Percentiles rank a stretch among this genome's conserved stretches.
These are phyloP conservation scores for Austropuccinia psidii DNA, from an alignment of 1,284 basidiomycete species.

Conservation along the genomic window DNA sequence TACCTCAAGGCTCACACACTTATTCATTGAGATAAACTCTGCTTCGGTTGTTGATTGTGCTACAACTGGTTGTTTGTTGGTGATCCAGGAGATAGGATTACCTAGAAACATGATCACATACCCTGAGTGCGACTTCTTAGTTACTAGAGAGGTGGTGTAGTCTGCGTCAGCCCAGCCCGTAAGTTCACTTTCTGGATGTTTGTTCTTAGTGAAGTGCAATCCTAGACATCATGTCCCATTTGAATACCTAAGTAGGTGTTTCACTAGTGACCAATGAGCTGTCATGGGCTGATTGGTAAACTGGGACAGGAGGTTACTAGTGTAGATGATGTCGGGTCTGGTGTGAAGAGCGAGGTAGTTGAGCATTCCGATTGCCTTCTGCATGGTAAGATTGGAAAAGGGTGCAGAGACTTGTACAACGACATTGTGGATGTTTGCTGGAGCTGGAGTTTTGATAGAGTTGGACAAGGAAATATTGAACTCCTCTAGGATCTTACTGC, in stretches of 20 bases:
- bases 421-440: background rate
- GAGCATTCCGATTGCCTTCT: background rate
- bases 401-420: background rate
- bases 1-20: no score
- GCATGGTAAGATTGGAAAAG: background rate
- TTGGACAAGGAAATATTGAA: background rate
- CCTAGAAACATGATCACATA: background rate
- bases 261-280: background rate
- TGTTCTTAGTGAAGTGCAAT: background rate
- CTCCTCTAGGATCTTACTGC: background rate
- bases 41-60: conserved; percentile 1
- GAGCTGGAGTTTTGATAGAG: background rate
- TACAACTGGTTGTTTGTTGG: background rate
- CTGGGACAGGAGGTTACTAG: background rate
- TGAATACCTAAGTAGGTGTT: background rate
- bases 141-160: background rate
- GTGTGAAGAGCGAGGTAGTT: conserved; percentile 1
- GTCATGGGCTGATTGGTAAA: background rate
- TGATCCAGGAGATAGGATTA: background rate
- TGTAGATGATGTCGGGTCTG: background rate
- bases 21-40: background rate
- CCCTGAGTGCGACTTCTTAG: background rate
- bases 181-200: background rate
- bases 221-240: background rate
- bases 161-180: background rate